Evolutionary conservation across 768 basidiomycete species (phyloP), one percentile per base, ranked within the genome.

Genomic region (Mycena polygramma): DNA sequence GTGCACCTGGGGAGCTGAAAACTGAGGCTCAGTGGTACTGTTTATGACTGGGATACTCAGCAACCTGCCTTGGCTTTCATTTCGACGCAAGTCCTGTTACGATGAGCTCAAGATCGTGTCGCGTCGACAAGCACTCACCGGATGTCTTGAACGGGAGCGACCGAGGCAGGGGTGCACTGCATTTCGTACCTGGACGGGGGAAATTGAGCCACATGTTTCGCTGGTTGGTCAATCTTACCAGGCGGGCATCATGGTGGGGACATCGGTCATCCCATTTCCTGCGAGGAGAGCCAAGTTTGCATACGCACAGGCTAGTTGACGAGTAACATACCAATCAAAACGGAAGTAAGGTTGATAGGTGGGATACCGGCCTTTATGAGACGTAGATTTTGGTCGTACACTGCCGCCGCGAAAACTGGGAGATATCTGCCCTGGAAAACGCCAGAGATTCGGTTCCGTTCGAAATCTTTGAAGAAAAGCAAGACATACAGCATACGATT

Each of bases 401-500:
- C 79, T 22, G 79, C 80, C 14, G 86, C 77, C 1, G 86, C 87
- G 68, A 86, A 88, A 14, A 84, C 81, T 7, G 88, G 88, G 9
- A 89, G 75, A 73, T 87, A 88, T 5, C 86, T 82, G 9, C 88
- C 88, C 87, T 89, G 57, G 13, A 43, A 39, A 22, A 36, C 17
- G 22, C 22, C n/a, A 24, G 1, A 9, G 22, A 24, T 17, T 46
- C 7, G 22, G 14, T 22, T 20, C 22, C 48, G 48, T n/a, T n/a
- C 7, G 22, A n/a, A 2, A 17, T 36, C 19, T 4, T 39, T 24
- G 6, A 4, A 19, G 22, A 24, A 11, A 37, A 17, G 52, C n/a
- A 5, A 24, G 46, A n/a, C 82, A 51, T 71, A 87, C 89, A 15
- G 82, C 89, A 48, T 89, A 89, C 6, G 87, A 88, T 78, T 89